Evolutionary conservation across 192 early-diverging fungal genomes (phyloP).

Genomic region (Backusella luteola): DNA sequence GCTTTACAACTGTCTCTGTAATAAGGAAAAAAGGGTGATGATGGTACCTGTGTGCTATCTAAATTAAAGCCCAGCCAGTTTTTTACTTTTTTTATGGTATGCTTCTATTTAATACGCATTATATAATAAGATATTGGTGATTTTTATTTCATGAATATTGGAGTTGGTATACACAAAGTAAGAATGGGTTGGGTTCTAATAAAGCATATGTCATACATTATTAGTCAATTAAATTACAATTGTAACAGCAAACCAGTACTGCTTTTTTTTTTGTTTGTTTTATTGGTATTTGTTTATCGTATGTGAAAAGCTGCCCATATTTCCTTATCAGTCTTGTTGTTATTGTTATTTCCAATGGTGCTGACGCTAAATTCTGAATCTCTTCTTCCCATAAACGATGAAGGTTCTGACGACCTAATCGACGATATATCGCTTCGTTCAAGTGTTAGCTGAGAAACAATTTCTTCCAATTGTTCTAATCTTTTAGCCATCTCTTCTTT

Average conservation of each 20-base stretch:
- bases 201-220: neutral
- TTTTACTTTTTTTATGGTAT: neutral
- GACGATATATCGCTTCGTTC: neutral
- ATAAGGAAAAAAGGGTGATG: neutral
- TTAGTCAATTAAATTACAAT: neutral
- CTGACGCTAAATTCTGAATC: neutral
- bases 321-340: neutral
- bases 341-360: neutral
- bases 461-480: constrained; percentile 1
- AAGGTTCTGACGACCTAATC: neutral
- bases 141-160: neutral
- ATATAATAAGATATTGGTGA: neutral
- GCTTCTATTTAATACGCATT: neutral
- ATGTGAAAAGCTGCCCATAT: neutral
- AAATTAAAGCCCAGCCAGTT: neutral
- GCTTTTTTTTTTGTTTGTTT: neutral
- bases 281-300: neutral
- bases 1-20: neutral
- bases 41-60: neutral
- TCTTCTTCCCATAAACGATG: neutral
- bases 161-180: neutral
- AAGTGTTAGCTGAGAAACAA: neutral
- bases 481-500: neutral
- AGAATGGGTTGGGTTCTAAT: neutral
- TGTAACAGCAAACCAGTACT: neutral